Conservation (phyloP, 345 rosid species). For the Noccaea bulbosa region DNA sequence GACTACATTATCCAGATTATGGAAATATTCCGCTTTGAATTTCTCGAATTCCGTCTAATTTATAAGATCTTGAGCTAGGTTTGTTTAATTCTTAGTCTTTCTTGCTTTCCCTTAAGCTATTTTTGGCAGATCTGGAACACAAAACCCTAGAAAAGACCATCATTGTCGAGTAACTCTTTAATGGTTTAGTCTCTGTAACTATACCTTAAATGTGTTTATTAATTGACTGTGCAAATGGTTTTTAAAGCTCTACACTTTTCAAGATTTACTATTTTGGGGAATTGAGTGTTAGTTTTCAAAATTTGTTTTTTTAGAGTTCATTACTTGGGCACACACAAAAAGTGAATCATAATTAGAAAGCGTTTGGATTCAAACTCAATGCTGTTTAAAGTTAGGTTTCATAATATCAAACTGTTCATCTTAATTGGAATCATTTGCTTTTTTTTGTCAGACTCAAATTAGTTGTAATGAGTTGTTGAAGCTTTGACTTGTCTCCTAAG, state of each 20-base stretch:
- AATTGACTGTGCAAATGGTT: conserved; percentile 32
- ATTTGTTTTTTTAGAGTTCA: background rate
- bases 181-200: no score
- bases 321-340: background rate
- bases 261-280: conserved; percentile 34
- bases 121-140: conserved; percentile 36
- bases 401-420: conserved; percentile 7
- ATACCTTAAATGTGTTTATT: conserved; percentile 5
- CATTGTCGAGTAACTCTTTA: no score
- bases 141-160: conserved; percentile 30
- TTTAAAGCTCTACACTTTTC: conserved; percentile 18
- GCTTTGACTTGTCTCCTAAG: conserved; percentile 47
- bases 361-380: background rate
- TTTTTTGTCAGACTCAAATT: conserved; percentile 24
- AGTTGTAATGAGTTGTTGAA: conserved; percentile 46
- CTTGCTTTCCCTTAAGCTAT: background rate
- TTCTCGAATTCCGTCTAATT: background rate
- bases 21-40: conserved; percentile 7
- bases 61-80: conserved; percentile 18
- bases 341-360: background rate
- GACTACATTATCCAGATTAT: conserved; percentile 4
- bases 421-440: conserved; percentile 13
- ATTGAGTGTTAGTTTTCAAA: background rate
- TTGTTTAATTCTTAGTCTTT: background rate
- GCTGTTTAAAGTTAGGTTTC: background rate